These are phyloP conservation scores for Aspergillus coremiiformis DNA, from an alignment of 495 filamentous ascomycete species.

Conservation along the genomic window DNA sequence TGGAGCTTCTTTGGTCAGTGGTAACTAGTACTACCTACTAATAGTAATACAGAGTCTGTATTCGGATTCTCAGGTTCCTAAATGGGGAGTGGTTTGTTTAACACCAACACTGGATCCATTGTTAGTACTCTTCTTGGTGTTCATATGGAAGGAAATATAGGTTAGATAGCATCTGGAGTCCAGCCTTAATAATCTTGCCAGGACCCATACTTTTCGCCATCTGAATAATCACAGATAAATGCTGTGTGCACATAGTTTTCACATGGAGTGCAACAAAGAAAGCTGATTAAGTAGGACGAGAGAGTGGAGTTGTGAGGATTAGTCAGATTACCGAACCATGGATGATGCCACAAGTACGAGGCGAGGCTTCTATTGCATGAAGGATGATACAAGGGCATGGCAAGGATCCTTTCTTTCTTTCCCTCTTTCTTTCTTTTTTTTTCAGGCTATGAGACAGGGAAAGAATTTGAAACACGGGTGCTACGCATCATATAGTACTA, in stretches of 20 bases:
- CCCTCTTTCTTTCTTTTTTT: no score
- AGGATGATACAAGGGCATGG: background rate
- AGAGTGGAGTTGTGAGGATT: slow-evolving; percentile 16
- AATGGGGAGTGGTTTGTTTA: no score
- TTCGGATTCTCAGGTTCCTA: no score
- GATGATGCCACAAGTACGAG: background rate
- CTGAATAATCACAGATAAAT: no score
- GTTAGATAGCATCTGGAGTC: background rate
- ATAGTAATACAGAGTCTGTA: no score
- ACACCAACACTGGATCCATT: no score
- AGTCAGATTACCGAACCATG: slow-evolving; percentile 9
- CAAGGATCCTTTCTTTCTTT: background rate
- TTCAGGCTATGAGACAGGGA: background rate
- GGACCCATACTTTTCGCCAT: background rate
- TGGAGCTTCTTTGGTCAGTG: no score
- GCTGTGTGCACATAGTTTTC: background rate
- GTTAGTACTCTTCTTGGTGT: no score
- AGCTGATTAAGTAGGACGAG: slow-evolving; percentile 33
- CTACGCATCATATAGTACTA: background rate
- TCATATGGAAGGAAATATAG: background rate
- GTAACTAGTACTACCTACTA: background rate
- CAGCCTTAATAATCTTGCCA: background rate
- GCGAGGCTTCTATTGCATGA: background rate
- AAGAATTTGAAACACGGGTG: background rate
- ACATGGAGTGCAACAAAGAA: slow-evolving; percentile 20